Evolutionary conservation across 2,329 filamentous ascomycete species (phyloP).

Genomic region (Talaromyces islandicus): DNA sequence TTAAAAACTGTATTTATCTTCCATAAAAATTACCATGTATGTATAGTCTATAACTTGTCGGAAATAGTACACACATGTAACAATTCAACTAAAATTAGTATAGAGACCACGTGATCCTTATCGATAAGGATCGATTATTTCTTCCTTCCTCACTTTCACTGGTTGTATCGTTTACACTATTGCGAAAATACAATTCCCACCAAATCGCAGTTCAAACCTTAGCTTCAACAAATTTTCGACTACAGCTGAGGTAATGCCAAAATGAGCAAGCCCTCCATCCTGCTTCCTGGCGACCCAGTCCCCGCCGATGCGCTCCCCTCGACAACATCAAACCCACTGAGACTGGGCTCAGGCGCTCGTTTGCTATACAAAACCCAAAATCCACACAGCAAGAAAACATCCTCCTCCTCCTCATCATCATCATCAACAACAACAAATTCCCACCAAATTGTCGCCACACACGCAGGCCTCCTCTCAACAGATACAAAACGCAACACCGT

Average conservation of each 20-base stretch:
- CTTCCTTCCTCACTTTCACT: neutral
- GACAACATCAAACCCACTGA: conserved; percentile 61
- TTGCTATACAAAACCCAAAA: conserved; percentile 62
- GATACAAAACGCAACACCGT: conserved; percentile 36
- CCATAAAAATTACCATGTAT: no score
- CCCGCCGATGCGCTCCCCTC: conserved; percentile 61
- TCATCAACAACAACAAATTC: conserved; percentile 32
- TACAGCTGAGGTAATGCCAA: neutral
- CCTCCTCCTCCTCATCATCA: conserved; percentile 52
- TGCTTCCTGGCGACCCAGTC: conserved; percentile 77
- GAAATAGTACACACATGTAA: neutral
- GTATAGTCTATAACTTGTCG: neutral
- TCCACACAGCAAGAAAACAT: conserved; percentile 51
- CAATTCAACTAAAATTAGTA: neutral
- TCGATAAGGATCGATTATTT: conserved; percentile 8
- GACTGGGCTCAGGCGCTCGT: conserved; percentile 76
- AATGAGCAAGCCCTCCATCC: conserved; percentile 58
- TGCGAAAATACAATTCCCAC: neutral
- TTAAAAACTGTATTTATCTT: neutral
- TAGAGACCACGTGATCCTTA: conserved; percentile 8
- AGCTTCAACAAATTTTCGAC: no score
- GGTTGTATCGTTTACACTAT: neutral
- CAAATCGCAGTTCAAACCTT: no score
- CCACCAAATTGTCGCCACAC: conserved; percentile 26
- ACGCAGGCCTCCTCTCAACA: conserved; percentile 30